Evolutionary conservation across 169 alveolate species (phyloP).

Genomic region (Cryptosporidium felis): DNA sequence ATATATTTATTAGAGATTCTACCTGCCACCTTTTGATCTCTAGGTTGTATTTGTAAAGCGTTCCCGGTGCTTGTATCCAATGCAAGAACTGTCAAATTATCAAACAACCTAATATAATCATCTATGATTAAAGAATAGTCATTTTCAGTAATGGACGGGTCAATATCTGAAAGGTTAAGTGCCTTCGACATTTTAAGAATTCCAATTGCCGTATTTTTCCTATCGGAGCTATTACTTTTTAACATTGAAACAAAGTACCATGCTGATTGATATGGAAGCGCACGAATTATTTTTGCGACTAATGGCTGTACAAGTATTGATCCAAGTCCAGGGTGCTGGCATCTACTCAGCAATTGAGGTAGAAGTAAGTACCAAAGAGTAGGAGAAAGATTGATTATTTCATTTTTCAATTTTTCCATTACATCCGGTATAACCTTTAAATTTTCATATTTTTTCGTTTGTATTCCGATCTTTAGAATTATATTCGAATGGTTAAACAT

Average conservation of each 20-base stretch:
- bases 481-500: conserved; percentile 49
- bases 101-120: conserved; percentile 61
- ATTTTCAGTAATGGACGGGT: background rate
- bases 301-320: conserved; percentile 74
- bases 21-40: background rate
- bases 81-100: conserved; percentile 47
- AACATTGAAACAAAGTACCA: conserved; percentile 77
- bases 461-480: background rate
- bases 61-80: conserved; percentile 65
- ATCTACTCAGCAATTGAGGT: conserved; percentile 77
- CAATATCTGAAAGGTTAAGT: background rate
- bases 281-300: conserved; percentile 72
- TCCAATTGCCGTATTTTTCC: conserved; percentile 36
- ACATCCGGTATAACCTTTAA: background rate
- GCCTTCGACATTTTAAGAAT: conserved; percentile 71
- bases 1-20: conserved; percentile 22
- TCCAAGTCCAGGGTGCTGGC: conserved; percentile 77
- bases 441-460: conserved; percentile 18
- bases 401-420: conserved; percentile 20
- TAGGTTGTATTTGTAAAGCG: background rate
- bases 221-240: conserved; percentile 47
- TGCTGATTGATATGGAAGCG: conserved; percentile 76
- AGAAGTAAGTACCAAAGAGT: conserved; percentile 75
- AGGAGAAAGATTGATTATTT: conserved; percentile 7
- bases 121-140: conserved; percentile 33